Base-by-base conservation (phyloP, 2,329 filamentous ascomycete genomes). In the Hypoxylon sp. region DNA sequence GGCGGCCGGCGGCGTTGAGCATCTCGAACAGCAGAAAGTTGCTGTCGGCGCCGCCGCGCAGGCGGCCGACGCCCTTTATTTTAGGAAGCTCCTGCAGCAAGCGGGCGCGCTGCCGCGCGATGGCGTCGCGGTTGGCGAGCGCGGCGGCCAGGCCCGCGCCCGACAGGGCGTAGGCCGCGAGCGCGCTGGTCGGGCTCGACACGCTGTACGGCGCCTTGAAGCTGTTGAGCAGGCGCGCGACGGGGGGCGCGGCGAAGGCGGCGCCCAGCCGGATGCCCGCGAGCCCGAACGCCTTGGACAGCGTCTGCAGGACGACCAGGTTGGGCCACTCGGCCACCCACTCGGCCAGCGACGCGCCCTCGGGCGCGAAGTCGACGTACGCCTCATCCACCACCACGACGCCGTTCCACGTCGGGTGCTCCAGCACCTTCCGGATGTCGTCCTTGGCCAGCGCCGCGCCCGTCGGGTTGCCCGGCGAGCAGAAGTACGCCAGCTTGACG, bases 201-300 rank as follows among this genome's bases (percentile, higher is more conserved):
- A 99, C 88, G 76, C 97, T 98, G 79, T 99, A 99, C 0, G 95
- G 95, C 0, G 95, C 94, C 77, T 98, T 98, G 70, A 99, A 82
- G 72, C 83, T 92, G 78, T 99, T 99, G 52, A 99, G 82, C 10
- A 99, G 80, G 13, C 78, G 76, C 2, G 94, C 92, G 61, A 99
- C 88, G 4, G 86, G 82, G 0, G 87, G 81, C 8, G 87, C 84
- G 4, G 91, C 84, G 72, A 97, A 99, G 0, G 91, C 92, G 6
- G 88, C 90, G 42, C 95, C 95, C 1, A 99, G 82, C 13, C 95
- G 84, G 72, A 99, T 97, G 47, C 94, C 95, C 3, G 95, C 95
- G 70, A 99, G 84, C 23, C 95, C 95, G 71, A 99, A 99, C 0
- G 92, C 95, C 75, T 99, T 99, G 69, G 91, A 96, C n/a, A 98